These are phyloP conservation scores for Aureobasidium pullulans DNA, from an alignment of 2,329 filamentous ascomycete species.

Conservation along the genomic window DNA sequence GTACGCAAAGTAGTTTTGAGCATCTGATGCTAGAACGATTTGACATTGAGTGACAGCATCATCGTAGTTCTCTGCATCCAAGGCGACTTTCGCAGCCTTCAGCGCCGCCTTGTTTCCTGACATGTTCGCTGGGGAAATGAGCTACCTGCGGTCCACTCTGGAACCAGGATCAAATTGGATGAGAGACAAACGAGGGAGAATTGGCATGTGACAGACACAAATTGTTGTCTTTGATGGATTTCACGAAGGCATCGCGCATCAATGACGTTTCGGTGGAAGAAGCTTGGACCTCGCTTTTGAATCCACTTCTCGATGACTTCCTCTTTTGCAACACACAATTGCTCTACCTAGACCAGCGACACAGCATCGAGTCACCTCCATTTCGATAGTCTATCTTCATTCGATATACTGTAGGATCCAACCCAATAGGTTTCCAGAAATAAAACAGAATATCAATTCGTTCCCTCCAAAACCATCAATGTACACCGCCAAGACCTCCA, in stretches of 20 bases:
- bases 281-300: background rate
- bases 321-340: background rate
- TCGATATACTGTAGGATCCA: background rate
- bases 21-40: constrained; percentile 62
- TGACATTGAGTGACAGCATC: constrained; percentile 64
- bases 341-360: too few species aligned
- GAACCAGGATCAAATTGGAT: background rate
- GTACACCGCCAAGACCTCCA: background rate
- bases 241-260: background rate
- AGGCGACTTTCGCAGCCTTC: constrained; percentile 71
- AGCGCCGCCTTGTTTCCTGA: constrained; percentile 58
- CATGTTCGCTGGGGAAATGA: background rate
- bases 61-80: constrained; percentile 72
- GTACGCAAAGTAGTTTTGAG: constrained; percentile 75
- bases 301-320: background rate
- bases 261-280: background rate
- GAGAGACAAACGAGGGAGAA: background rate
- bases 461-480: background rate
- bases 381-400: too few species aligned
- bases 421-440: too few species aligned
- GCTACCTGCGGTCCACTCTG: background rate
- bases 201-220: constrained; percentile 6
- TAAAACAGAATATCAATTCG: too few species aligned
- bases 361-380: too few species aligned
- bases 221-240: background rate